Conservation (phyloP, 2,329 filamentous ascomycete genomes). For the Hirsutella minnesotensis region DNA sequence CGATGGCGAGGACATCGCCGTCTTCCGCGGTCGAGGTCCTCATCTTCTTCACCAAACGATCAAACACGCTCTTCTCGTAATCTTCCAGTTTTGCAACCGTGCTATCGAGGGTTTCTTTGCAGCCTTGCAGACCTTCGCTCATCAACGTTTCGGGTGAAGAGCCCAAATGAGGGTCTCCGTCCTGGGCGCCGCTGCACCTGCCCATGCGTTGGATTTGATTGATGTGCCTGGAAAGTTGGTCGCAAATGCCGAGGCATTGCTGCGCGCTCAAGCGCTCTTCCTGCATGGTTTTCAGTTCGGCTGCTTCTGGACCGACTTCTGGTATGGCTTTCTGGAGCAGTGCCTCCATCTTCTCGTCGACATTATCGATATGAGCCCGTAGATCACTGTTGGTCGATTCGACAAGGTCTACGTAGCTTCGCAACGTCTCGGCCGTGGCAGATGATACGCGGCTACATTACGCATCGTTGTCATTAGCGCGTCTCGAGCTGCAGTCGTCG, state of each 20-base stretch:
- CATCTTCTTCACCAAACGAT: neutral
- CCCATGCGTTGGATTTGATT: neutral
- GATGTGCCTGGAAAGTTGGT: neutral
- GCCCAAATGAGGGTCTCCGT: neutral
- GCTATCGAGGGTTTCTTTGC: neutral
- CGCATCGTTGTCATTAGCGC: neutral
- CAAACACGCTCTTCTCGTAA: neutral
- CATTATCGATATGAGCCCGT: neutral
- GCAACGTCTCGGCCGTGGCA: neutral
- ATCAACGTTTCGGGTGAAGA: neutral
- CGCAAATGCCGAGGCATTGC: neutral
- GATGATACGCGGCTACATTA: neutral
- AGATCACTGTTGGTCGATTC: neutral
- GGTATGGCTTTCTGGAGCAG: neutral
- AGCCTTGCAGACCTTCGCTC: neutral
- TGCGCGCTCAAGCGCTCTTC: neutral
- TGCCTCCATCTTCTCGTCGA: neutral
- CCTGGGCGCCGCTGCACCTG: neutral
- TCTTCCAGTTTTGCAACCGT: neutral
- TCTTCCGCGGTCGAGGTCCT: neutral
- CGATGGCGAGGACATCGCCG: neutral
- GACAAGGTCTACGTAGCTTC: neutral
- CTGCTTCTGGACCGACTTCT: neutral
- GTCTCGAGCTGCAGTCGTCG: neutral
- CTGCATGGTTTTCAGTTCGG: neutral